phyloP scores from a whole-genome alignment of 805 yeast genomes.

The Lachancea cidri region DNA sequence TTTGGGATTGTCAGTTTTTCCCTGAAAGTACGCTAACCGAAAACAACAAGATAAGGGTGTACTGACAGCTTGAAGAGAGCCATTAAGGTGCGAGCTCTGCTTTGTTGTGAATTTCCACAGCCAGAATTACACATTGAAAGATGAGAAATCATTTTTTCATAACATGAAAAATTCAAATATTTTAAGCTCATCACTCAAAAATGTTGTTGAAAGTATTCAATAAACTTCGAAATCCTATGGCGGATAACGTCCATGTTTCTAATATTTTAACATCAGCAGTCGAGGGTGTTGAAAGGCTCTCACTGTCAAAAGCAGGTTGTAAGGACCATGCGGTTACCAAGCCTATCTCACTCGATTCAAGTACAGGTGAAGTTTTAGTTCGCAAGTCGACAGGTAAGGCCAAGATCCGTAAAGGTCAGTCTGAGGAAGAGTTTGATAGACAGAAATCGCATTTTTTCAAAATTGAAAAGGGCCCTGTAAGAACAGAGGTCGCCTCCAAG shows the following conservation, averaged over 20 bases:
- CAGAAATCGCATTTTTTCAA: constrained; percentile 48
- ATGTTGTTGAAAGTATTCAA: neutral
- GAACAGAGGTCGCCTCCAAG: constrained; percentile 39
- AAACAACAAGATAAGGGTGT: too few relatives aligned
- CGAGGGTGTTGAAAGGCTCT: neutral
- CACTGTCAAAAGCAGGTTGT: constrained; percentile 3
- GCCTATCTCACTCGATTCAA: constrained; percentile 23
- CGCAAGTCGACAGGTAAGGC: constrained; percentile 42
- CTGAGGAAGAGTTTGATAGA: constrained; percentile 52
- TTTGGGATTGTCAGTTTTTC: too few relatives aligned
- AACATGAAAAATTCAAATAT: too few relatives aligned
- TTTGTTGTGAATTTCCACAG: too few relatives aligned
- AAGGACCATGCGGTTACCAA: constrained; percentile 20
- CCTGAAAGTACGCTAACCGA: too few relatives aligned
- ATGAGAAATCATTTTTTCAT: too few relatives aligned
- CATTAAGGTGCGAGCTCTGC: too few relatives aligned
- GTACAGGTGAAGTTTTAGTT: constrained; percentile 40
- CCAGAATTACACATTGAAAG: too few relatives aligned
- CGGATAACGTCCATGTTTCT: neutral
- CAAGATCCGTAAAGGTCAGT: constrained; percentile 61
- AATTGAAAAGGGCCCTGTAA: constrained; percentile 49
- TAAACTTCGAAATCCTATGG: neutral
- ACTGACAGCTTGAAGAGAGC: too few relatives aligned
- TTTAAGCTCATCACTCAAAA: neutral
- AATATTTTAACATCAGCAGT: neutral